Evolutionary conservation across 2,329 filamentous ascomycete species (phyloP).

Genomic region (Metarhizium album): DNA sequence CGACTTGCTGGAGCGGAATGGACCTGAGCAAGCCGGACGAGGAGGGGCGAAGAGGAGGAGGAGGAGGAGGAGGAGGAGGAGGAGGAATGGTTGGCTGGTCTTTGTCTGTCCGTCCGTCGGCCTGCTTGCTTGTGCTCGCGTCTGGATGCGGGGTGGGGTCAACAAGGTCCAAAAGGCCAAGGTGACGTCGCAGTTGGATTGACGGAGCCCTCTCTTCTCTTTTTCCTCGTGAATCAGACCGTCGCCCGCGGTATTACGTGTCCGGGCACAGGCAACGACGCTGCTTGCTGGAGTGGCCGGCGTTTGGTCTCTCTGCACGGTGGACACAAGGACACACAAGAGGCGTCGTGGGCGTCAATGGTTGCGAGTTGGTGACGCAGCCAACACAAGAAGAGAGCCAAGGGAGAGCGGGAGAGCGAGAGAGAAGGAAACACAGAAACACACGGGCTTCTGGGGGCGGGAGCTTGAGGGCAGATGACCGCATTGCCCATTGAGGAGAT

Average conservation of each 20-base stretch:
- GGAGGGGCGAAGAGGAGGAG: not conserved
- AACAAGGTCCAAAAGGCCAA: not conserved
- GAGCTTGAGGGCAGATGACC: not conserved
- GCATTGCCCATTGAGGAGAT: not conserved
- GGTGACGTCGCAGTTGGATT: not conserved
- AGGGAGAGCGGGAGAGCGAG: no score
- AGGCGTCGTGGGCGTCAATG: not conserved
- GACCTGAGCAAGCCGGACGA: not conserved
- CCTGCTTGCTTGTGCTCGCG: no score
- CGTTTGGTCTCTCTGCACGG: not conserved
- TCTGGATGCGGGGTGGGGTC: not conserved
- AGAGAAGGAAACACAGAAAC: no score
- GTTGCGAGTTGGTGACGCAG: not conserved
- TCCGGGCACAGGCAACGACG: not conserved
- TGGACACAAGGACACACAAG: not conserved
- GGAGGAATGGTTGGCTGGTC: not conserved
- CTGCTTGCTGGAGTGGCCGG: not conserved
- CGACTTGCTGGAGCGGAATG: not conserved
- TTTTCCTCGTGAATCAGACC: not conserved
- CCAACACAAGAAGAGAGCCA: no score
- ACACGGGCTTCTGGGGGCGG: no score
- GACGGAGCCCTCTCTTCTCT: no score
- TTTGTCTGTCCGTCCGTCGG: not conserved
- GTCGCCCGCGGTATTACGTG: not conserved
- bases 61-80: not conserved